phyloP scores from a whole-genome alignment of 306 rosid species.

The Sindora glabra region DNA sequence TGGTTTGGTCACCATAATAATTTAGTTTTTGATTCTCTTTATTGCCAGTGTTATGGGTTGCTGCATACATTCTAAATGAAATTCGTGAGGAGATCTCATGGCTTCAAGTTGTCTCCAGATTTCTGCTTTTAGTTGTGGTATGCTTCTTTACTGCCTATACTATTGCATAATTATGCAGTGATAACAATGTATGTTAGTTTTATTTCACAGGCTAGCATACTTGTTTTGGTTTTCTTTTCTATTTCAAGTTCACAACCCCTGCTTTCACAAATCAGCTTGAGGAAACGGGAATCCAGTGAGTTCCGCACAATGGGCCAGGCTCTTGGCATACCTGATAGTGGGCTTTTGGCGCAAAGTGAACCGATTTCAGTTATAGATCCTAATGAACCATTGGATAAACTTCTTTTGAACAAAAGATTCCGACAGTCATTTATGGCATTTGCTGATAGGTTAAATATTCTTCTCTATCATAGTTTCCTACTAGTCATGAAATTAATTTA shows the following conservation, averaged over 20 bases:
- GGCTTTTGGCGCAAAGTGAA: slow-evolving; percentile 52
- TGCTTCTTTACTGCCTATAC: slow-evolving; percentile 7
- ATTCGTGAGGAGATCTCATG: slow-evolving; percentile 72
- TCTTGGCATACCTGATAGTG: slow-evolving; percentile 91
- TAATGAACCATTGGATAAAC: slow-evolving; percentile 74
- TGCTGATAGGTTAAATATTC: slow-evolving; percentile 68
- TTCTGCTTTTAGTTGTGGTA: slow-evolving; percentile 73
- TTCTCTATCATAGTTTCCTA: slow-evolving; percentile 1
- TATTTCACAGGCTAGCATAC: slow-evolving; percentile 72
- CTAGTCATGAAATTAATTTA: not conserved
- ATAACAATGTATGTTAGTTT: slow-evolving; percentile 22
- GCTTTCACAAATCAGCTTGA: slow-evolving; percentile 87
- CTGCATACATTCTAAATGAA: slow-evolving; percentile 73
- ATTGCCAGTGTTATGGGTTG: slow-evolving; percentile 72
- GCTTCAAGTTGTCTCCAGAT: slow-evolving; percentile 84
- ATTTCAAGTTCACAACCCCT: slow-evolving; percentile 94
- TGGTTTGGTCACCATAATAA: not conserved
- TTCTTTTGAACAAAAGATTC: slow-evolving; percentile 75
- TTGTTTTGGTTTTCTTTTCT: slow-evolving; percentile 74
- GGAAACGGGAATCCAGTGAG: slow-evolving; percentile 63
- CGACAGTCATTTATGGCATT: slow-evolving; percentile 87
- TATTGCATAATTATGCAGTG: slow-evolving; percentile 3
- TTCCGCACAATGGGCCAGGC: slow-evolving; percentile 90
- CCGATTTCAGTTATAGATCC: slow-evolving; percentile 48
- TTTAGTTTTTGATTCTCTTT: slow-evolving; percentile 18